A percentile compares a stretch with the other conserved stretches of the same genome.
phyloP scores from a whole-genome alignment of 1,284 basidiomycete genomes.

The Dichomitus squalens region DNA sequence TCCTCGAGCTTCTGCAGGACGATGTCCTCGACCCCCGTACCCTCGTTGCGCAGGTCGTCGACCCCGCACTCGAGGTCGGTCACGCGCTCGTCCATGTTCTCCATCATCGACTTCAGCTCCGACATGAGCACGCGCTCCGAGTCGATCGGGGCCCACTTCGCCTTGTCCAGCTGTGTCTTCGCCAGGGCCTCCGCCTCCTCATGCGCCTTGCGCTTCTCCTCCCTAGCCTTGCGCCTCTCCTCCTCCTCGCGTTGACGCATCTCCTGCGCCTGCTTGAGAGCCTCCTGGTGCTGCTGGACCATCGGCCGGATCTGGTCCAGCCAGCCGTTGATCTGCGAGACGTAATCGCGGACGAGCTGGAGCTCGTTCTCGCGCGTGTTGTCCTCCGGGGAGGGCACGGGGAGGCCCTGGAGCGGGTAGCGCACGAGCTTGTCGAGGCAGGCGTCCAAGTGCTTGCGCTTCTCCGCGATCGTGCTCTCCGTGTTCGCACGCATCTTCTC shows the following conservation, averaged over 20 bases:
- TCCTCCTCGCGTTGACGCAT: background rate
- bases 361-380: slow-evolving; percentile 1
- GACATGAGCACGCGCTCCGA: background rate
- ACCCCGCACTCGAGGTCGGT: slow-evolving; percentile 15
- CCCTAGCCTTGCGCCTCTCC: slow-evolving; percentile 1
- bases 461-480: background rate
- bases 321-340: slow-evolving; percentile 6
- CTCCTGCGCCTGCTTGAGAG: background rate
- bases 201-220: slow-evolving; percentile 1
- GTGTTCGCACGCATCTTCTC: slow-evolving; percentile 6
- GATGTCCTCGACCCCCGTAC: background rate
- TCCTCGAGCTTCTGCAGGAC: slow-evolving; percentile 3
- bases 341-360: slow-evolving; percentile 1
- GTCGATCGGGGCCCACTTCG: background rate
- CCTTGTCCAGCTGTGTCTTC: background rate
- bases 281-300: slow-evolving; percentile 2
- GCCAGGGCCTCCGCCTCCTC: slow-evolving; percentile 10
- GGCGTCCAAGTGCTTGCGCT: slow-evolving; percentile 9
- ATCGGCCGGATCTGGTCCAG: background rate
- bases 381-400: background rate
- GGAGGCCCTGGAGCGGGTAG: slow-evolving; percentile 9
- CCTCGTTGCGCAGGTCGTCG: slow-evolving; percentile 5
- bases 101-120: background rate
- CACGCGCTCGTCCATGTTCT: slow-evolving; percentile 10
- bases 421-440: slow-evolving; percentile 9